These are phyloP conservation scores for Colletotrichum musicola DNA, from an alignment of 2,329 filamentous ascomycete species.

Conservation along the genomic window DNA sequence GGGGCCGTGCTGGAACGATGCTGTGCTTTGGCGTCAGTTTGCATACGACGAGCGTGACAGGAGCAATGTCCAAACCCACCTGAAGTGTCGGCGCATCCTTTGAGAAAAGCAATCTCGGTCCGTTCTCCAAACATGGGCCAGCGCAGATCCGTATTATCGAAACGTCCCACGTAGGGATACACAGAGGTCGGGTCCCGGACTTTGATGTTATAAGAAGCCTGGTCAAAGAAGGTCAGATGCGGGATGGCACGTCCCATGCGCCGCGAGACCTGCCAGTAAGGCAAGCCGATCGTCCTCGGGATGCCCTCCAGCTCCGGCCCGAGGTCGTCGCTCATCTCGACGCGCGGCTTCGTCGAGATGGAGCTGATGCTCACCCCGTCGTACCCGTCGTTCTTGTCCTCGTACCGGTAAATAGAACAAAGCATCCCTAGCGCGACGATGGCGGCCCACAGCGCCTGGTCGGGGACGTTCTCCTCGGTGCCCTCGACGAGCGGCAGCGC, in stretches of 20 bases:
- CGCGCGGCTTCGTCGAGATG: conserved; percentile 51
- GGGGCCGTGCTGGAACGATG: conserved; percentile 63
- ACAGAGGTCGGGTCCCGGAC: conserved; percentile 61
- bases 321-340: conserved; percentile 63
- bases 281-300: conserved; percentile 61
- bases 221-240: conserved; percentile 65
- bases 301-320: conserved; percentile 64
- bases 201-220: conserved; percentile 66
- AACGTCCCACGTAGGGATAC: conserved; percentile 63
- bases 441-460: conserved; percentile 65
- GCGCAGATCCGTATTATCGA: conserved; percentile 66
- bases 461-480: conserved; percentile 62
- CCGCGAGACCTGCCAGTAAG: conserved; percentile 63
- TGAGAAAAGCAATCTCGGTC: conserved; percentile 64
- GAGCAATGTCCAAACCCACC: conserved; percentile 42
- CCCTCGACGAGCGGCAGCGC: conserved; percentile 63
- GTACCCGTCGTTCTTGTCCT: conserved; percentile 64
- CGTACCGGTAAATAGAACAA: conserved; percentile 66
- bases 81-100: conserved; percentile 61
- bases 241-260: conserved; percentile 65
- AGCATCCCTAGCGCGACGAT: conserved; percentile 65
- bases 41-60: background rate
- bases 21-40: conserved; percentile 41
- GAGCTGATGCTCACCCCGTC: conserved; percentile 58
- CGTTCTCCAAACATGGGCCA: conserved; percentile 68